These are phyloP conservation scores for Colletotrichum caudatum DNA, from an alignment of 2,329 filamentous ascomycete species.

Conservation along the genomic window DNA sequence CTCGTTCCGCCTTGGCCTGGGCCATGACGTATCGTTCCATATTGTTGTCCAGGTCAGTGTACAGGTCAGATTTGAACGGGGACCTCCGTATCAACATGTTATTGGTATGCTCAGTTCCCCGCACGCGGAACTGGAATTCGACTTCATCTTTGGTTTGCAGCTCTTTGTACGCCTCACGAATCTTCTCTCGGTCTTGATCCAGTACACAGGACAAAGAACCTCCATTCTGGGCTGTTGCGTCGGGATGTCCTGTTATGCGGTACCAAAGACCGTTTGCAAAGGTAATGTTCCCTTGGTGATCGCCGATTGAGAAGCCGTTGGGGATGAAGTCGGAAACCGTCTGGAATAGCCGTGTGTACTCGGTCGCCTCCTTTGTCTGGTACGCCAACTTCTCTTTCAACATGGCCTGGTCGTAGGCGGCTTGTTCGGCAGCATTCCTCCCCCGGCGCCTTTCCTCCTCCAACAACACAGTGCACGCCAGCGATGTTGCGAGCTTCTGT, in stretches of 20 bases:
- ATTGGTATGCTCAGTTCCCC: constrained; percentile 40
- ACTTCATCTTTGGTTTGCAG: constrained; percentile 53
- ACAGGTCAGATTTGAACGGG: constrained; percentile 44
- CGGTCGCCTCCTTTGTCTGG: constrained; percentile 62
- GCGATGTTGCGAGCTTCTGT: constrained; percentile 72
- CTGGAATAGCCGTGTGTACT: constrained; percentile 73
- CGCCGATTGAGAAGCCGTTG: constrained; percentile 79
- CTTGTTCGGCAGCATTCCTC: constrained; percentile 67
- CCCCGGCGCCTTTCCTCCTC: constrained; percentile 76
- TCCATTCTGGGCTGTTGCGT: constrained; percentile 48
- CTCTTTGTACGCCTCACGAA: constrained; percentile 57
- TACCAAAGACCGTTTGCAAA: constrained; percentile 79
- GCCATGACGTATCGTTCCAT: constrained; percentile 60
- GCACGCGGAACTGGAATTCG: constrained; percentile 62
- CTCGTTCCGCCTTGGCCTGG: constrained; percentile 60
- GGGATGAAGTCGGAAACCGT: constrained; percentile 80
- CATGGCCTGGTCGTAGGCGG: constrained; percentile 74
- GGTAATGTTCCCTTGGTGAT: constrained; percentile 72
- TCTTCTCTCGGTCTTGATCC: constrained; percentile 58
- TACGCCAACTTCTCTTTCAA: constrained; percentile 74
- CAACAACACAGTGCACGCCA: constrained; percentile 77
- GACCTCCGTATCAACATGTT: constrained; percentile 31
- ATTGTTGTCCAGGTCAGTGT: constrained; percentile 48
- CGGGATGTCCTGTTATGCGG: constrained; percentile 61
- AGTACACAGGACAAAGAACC: constrained; percentile 59